Conservation (phyloP, 2,329 filamentous ascomycete species). For the Calonectria naviculata region DNA sequence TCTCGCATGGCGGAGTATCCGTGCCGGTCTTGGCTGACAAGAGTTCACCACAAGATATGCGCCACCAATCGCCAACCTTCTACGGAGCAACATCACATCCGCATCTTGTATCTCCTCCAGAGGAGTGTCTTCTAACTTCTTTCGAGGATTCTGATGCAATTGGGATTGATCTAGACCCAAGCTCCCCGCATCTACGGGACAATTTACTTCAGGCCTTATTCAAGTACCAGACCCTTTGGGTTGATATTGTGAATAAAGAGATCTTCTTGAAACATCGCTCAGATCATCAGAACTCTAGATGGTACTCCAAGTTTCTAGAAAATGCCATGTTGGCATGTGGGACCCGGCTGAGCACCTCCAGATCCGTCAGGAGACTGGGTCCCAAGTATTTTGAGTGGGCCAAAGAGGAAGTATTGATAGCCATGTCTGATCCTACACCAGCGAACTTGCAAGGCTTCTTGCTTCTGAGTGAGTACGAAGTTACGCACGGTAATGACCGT, state of each 20-base stretch:
- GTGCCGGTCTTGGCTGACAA: background rate
- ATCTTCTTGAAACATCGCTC: constrained; percentile 1
- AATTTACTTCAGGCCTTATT: constrained; percentile 19
- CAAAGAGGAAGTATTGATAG: constrained; percentile 1
- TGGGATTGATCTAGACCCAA: constrained; percentile 16
- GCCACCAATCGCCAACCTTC: constrained; percentile 7
- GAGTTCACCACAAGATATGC: background rate
- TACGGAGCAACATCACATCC: constrained; percentile 23
- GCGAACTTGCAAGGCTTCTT: constrained; percentile 23
- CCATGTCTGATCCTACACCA: constrained; percentile 22
- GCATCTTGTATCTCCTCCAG: constrained; percentile 14
- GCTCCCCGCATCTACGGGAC: constrained; percentile 4
- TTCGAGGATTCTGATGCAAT: constrained; percentile 10
- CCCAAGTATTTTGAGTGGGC: constrained; percentile 12
- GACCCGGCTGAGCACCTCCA: constrained; percentile 19
- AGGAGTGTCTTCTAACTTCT: background rate
- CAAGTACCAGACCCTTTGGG: constrained; percentile 24
- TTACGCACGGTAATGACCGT: constrained; percentile 21
- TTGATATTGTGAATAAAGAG: constrained; percentile 20
- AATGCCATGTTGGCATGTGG: constrained; percentile 21
- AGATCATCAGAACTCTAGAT: background rate
- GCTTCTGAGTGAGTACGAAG: constrained; percentile 22
- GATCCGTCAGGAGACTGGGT: constrained; percentile 19
- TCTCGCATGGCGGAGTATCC: background rate
- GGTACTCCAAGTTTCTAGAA: constrained; percentile 24